Evolutionary conservation across 176 grass and related monocot genomes (phyloP), one percentile per base, ranked within the genome.

Genomic region (Bolboschoenus planiculmis): DNA sequence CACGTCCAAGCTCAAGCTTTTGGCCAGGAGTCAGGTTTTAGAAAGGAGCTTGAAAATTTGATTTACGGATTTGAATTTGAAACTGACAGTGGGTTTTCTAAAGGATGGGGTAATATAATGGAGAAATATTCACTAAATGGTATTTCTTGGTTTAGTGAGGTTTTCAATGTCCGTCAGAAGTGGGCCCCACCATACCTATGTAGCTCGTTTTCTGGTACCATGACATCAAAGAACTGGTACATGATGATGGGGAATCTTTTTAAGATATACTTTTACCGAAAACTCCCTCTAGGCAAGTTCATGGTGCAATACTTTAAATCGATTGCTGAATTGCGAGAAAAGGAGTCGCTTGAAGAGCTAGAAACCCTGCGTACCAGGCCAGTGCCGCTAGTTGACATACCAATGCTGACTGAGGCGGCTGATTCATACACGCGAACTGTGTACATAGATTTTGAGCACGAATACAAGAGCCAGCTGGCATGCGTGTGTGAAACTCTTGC

Each of bases 381-480:
- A 23, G 44, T 83, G 44, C 79, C 78, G 11, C 66, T 89, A 71
- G 87, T 86, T 5, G 84, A 89, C 43, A 83, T 89, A 67, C 87
- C 87, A 35, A 83, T 89, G 84, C 60, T 89, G 57, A 30, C 68
- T 68, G 83, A 89, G 82, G 87, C 79, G 57, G 87, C 87, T 33
- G 57, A 86, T 83, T 86, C 78, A 11, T 89, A 89, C 63, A 89
- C 84, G 13, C 74, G 48, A 11, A 83, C 36, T 18, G 16, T 89
- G 20, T 89, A 86, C 75, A 23, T 54, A 47, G 84, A 86, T 78
- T 89, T 89, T 78, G 84, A 89, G 46, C 64, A 83, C 27, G 87
- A 85, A 39, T 89, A 89, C 79, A 89, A 89, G 70, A 89, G 84
- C 58, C 87, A 89, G 79, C 84, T 89, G 15, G 79, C 84, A 56